Conservation (phyloP, 805 yeast genomes). For the Sugiyamaella smithiae region DNA sequence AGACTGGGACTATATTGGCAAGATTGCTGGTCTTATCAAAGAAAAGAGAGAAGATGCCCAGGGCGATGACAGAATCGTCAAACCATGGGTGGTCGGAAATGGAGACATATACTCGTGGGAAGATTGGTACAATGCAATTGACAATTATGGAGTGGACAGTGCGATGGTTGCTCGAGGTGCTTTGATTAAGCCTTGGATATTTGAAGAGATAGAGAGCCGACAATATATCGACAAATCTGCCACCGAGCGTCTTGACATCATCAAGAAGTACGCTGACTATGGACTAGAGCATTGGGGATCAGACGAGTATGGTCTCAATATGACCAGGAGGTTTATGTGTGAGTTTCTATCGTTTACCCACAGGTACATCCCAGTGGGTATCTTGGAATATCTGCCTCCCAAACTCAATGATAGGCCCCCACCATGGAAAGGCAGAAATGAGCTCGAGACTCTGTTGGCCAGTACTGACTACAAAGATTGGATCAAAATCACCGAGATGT, state of each 20-base stretch:
- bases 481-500: constrained; percentile 95
- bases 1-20: constrained; percentile 85
- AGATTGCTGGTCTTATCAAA: constrained; percentile 67
- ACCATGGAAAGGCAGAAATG: constrained; percentile 88
- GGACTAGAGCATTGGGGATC: constrained; percentile 98
- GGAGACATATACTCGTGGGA: constrained; percentile 87
- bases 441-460: constrained; percentile 84
- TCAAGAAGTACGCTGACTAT: constrained; percentile 65
- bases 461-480: constrained; percentile 86
- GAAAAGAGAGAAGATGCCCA: constrained; percentile 47
- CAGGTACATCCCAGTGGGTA: constrained; percentile 91
- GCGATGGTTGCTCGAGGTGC: constrained; percentile 99
- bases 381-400: constrained; percentile 84
- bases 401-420: constrained; percentile 92
- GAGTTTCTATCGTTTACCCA: constrained; percentile 94
- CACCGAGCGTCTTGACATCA: constrained; percentile 78
- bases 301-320: constrained; percentile 89
- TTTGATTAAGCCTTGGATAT: constrained; percentile 96
- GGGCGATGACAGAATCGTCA: constrained; percentile 31
- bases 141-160: constrained; percentile 72
- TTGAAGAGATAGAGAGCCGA: constrained; percentile 86
- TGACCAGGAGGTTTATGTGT: constrained; percentile 85
- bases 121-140: constrained; percentile 79
- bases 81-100: constrained; percentile 85
- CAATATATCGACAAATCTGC: constrained; percentile 90